A percentile compares a stretch with the other conserved stretches of the same genome.
phyloP scores from a whole-genome alignment of 1,284 basidiomycete genomes.

The Bjerkandera adusta region DNA sequence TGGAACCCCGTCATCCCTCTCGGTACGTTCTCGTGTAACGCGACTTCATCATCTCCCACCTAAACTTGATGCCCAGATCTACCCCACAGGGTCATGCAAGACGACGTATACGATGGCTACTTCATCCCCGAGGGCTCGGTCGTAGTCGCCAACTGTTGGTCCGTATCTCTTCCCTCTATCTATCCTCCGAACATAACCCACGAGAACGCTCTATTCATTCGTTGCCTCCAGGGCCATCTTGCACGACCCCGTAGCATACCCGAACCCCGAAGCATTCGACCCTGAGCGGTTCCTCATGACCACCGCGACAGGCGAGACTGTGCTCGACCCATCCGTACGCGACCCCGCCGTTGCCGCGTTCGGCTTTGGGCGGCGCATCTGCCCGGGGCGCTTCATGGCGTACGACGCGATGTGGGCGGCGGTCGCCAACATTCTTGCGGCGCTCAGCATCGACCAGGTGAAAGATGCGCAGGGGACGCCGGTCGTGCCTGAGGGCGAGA shows the following conservation, averaged over 20 bases:
- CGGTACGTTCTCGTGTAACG: neutral
- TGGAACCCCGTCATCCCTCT: constrained; percentile 1
- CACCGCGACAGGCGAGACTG: constrained; percentile 1
- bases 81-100: constrained; percentile 11
- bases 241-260: constrained; percentile 21
- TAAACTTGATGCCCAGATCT: constrained; percentile 1
- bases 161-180: constrained; percentile 14
- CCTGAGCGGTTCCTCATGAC: constrained; percentile 27
- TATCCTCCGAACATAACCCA: neutral
- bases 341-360: constrained; percentile 6
- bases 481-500: neutral
- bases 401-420: constrained; percentile 8
- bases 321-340: constrained; percentile 4
- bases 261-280: constrained; percentile 22
- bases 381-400: constrained; percentile 5
- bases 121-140: constrained; percentile 25
- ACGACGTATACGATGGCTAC: constrained; percentile 26
- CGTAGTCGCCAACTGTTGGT: constrained; percentile 16
- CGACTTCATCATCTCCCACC: neutral
- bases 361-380: constrained; percentile 11
- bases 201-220: neutral
- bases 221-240: constrained; percentile 19
- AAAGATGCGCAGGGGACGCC: constrained; percentile 32
- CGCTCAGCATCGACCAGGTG: constrained; percentile 35
- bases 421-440: constrained; percentile 36